Evolutionary conservation across 2,329 filamentous ascomycete species (phyloP).

Genomic region (Ophiostoma montium): DNA sequence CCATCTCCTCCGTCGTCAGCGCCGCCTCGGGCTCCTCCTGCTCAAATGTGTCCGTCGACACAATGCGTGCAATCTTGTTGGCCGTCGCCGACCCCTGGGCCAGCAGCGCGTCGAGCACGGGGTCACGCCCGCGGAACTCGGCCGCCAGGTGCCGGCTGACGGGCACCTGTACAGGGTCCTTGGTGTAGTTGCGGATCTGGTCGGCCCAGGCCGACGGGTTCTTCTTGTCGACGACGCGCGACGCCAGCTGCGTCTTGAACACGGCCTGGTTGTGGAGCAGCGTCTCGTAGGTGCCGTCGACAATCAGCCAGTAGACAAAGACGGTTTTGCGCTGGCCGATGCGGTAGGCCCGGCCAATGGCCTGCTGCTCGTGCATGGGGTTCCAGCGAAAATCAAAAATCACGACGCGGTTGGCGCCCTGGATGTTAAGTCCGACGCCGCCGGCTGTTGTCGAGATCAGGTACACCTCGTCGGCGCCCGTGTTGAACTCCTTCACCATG

Average conservation of each 20-base stretch:
- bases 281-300: conserved; percentile 68
- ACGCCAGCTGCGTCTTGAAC: conserved; percentile 71
- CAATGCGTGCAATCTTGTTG: conserved; percentile 38
- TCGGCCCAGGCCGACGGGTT: conserved; percentile 55
- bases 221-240: conserved; percentile 71
- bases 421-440: conserved; percentile 71
- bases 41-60: conserved; percentile 59
- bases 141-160: conserved; percentile 34
- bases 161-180: conserved; percentile 35
- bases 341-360: conserved; percentile 73
- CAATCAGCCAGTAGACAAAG: conserved; percentile 69
- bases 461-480: conserved; percentile 42
- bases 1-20: conserved; percentile 46
- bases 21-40: conserved; percentile 47
- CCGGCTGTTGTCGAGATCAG: conserved; percentile 76
- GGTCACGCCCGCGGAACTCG: conserved; percentile 46
- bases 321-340: conserved; percentile 71
- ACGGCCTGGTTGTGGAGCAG: conserved; percentile 57
- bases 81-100: conserved; percentile 19
- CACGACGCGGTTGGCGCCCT: conserved; percentile 70
- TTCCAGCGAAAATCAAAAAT: conserved; percentile 78
- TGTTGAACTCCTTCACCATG: conserved; percentile 56
- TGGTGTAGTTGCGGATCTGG: conserved; percentile 43
- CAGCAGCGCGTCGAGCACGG: conserved; percentile 38
- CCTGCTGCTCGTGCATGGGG: conserved; percentile 71